These are phyloP conservation scores for Onygenales sp. DNA, from an alignment of 2,329 filamentous ascomycete genomes.

Conservation along the genomic window DNA sequence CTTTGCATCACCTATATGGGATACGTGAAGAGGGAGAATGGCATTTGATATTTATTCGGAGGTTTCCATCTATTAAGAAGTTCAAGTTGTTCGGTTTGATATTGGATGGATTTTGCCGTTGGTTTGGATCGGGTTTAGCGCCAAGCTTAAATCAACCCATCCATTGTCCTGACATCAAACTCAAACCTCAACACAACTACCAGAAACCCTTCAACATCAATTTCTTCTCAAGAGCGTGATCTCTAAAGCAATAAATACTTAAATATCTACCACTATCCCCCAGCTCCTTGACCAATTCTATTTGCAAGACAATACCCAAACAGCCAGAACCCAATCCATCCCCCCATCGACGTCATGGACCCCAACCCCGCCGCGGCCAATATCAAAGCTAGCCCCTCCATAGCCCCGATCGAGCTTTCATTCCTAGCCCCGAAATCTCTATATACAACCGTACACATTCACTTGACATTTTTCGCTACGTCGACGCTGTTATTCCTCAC, in stretches of 20 bases:
- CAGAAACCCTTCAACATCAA: background rate
- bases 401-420: conserved; percentile 44
- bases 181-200: background rate
- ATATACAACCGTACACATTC: conserved; percentile 49
- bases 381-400: conserved; percentile 11
- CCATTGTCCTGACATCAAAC: background rate
- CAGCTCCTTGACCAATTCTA: too few species aligned
- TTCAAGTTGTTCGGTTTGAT: too few species aligned
- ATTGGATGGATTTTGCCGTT: too few species aligned
- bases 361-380: conserved; percentile 14
- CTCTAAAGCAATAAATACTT: too few species aligned
- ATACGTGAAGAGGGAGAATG: background rate
- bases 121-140: background rate
- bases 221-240: too few species aligned
- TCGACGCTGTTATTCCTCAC: conserved; percentile 49
- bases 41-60: background rate
- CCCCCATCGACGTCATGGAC: background rate
- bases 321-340: background rate
- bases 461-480: conserved; percentile 45
- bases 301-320: too few species aligned
- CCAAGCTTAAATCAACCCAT: conserved; percentile 4
- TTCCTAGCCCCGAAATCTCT: conserved; percentile 49
- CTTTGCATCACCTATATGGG: too few species aligned
- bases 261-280: too few species aligned
- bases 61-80: too few species aligned